A percentile compares a stretch with the other conserved stretches of the same genome.
Conservation (phyloP, 2,329 filamentous ascomycete genomes). For the Emericellopsis atlantica region DNA sequence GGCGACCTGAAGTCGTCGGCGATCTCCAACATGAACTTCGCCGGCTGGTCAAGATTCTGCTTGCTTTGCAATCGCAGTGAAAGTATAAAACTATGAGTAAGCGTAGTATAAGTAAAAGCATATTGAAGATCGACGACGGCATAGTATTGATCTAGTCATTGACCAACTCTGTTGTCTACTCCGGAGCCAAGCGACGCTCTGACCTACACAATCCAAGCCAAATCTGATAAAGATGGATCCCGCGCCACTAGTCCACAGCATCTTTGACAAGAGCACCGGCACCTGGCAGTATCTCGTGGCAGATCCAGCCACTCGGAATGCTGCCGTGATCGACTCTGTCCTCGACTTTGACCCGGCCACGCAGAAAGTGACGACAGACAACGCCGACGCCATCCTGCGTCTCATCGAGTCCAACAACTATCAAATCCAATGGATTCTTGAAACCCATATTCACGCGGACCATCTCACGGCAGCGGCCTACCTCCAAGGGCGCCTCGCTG, state of each 20-base stretch:
- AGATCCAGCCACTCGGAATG: slow-evolving; percentile 31
- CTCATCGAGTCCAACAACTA: slow-evolving; percentile 31
- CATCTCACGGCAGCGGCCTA: slow-evolving; percentile 48
- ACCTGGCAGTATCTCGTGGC: slow-evolving; percentile 51
- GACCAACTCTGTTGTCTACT: too few relatives aligned
- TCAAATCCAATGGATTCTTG: slow-evolving; percentile 38
- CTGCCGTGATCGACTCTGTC: slow-evolving; percentile 50
- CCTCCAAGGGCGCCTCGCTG: slow-evolving; percentile 30
- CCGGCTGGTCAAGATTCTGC: too few relatives aligned
- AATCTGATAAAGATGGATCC: too few relatives aligned
- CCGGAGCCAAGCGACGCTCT: too few relatives aligned
- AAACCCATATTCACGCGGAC: slow-evolving; percentile 51
- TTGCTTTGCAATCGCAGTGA: too few relatives aligned
- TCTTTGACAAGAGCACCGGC: slow-evolving; percentile 27
- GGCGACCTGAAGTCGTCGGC: too few relatives aligned
- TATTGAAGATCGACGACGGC: too few relatives aligned
- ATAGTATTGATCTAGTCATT: too few relatives aligned
- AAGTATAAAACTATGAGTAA: too few relatives aligned
- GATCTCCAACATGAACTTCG: too few relatives aligned
- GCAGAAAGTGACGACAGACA: slow-evolving; percentile 28
- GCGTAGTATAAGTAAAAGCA: too few relatives aligned
- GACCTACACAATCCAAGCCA: too few relatives aligned
- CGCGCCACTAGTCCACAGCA: slow-evolving; percentile 21
- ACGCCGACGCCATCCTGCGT: slow-evolving; percentile 38
- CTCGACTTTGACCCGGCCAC: slow-evolving; percentile 37